Evolutionary conservation across 1,284 basidiomycete species (phyloP), one percentile per base, ranked within the genome.

Genomic region (Fomitiporia mediterranea): DNA sequence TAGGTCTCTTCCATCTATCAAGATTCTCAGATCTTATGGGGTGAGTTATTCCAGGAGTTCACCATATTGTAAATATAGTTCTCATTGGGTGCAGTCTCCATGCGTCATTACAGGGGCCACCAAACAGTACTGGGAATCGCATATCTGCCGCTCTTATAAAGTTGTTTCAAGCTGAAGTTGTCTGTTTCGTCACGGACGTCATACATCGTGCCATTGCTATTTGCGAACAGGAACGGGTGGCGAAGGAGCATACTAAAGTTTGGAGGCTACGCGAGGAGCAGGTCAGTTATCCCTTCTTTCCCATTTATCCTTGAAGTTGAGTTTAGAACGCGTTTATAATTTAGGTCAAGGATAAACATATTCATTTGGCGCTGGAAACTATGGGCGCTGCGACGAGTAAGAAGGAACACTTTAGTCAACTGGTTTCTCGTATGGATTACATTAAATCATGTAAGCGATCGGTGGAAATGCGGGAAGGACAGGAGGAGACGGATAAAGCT

Each of bases 181-280:
- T 74, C 4, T 71, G 74, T 44, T 87, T 86, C 61, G 70, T 76
- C 11, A 74, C 75, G 6, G 73, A 79, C 44, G 56, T 80, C 0
- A 68, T 83, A 7, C 76, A 78, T 52, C 73, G 73, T 17, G 70
- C 76, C 11, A 74, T 86, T 43, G 70, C 77, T 5, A 70, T 75
- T 35, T 75, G 76, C 44, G 83, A 86, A 61, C 77, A 82, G 58
- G 84, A 84, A 59, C 67, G 71, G 49, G 67, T 69, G 28, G 64
- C 82, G 61, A 86, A 85, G 67, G 69, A 71, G 37, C 75, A 76
- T 30, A 78, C 77, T 38, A 84, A 79, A 62, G 81, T 74, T 2
- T 89, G 84, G 83, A 70, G 74, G 32, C 63, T 75, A 17, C 62
- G 57, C 1, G 58, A 62, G 21, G 64, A 66, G 25, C 61, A 65